These are phyloP conservation scores for Tylopilus balloui DNA, from an alignment of 768 basidiomycete genomes.

Conservation along the genomic window DNA sequence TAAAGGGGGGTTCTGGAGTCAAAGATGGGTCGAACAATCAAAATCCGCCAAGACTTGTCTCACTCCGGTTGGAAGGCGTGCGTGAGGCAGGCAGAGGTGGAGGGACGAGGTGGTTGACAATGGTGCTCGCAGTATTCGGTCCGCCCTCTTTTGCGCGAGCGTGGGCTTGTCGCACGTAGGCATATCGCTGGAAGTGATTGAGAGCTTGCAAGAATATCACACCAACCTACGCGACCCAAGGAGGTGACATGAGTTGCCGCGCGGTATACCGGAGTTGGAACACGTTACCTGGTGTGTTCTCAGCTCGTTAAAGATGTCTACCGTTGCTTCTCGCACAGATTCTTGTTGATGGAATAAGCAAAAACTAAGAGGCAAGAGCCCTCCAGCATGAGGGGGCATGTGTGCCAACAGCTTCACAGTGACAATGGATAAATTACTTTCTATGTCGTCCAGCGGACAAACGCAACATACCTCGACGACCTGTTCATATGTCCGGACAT, in stretches of 20 bases:
- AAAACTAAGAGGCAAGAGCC: constrained; percentile 81
- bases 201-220: constrained; percentile 70
- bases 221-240: constrained; percentile 59
- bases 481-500: constrained; percentile 79
- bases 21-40: constrained; percentile 14
- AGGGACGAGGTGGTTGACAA: constrained; percentile 30
- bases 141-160: constrained; percentile 38
- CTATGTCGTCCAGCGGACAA: too few species aligned
- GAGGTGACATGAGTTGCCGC: not conserved
- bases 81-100: constrained; percentile 32
- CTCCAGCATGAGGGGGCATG: constrained; percentile 71
- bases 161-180: constrained; percentile 80
- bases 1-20: not conserved
- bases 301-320: constrained; percentile 80
- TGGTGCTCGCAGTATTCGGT: too few species aligned
- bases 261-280: not conserved
- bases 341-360: constrained; percentile 88
- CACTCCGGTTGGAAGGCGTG: constrained; percentile 45
- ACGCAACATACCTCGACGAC: constrained; percentile 67
- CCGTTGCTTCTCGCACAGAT: constrained; percentile 67
- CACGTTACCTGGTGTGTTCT: constrained; percentile 66
- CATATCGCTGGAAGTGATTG: constrained; percentile 87
- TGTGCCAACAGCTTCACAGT: constrained; percentile 68
- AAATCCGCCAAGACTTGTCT: constrained; percentile 38
- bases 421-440: not conserved